Conservation (phyloP, 2,329 filamentous ascomycete species). For the Metarhizium rileyi region DNA sequence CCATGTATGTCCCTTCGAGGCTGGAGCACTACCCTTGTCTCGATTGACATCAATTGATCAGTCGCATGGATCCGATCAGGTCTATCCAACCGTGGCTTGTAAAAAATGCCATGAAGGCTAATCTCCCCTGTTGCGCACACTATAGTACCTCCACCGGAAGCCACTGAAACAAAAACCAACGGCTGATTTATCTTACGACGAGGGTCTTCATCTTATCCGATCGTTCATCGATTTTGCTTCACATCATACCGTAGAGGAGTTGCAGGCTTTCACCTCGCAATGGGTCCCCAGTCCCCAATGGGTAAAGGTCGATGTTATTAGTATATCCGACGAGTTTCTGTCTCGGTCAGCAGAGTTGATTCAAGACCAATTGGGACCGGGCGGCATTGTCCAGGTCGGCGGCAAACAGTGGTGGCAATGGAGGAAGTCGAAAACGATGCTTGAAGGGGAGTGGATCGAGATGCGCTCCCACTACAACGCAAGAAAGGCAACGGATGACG, state of each 20-base stretch:
- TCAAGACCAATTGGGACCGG: conserved; percentile 63
- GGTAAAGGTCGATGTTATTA: conserved; percentile 67
- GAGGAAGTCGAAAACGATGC: conserved; percentile 54
- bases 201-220: conserved; percentile 79
- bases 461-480: conserved; percentile 69
- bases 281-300: conserved; percentile 85
- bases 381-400: conserved; percentile 66
- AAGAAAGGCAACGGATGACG: conserved; percentile 51
- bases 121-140: not conserved
- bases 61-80: conserved; percentile 1
- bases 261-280: conserved; percentile 85
- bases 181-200: conserved; percentile 86
- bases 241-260: conserved; percentile 82
- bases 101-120: not conserved
- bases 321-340: conserved; percentile 56
- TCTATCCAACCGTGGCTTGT: too few relatives aligned
- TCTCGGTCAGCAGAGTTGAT: conserved; percentile 57
- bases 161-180: conserved; percentile 70
- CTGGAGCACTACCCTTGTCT: not conserved
- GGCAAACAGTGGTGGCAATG: conserved; percentile 87
- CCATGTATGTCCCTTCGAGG: conserved; percentile 52
- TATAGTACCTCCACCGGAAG: conserved; percentile 72
- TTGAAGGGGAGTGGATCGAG: conserved; percentile 92
- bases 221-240: conserved; percentile 79
- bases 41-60: not conserved